These are phyloP conservation scores for Sphaerulina musiva DNA, from an alignment of 2,329 filamentous ascomycete genomes.

Conservation along the genomic window DNA sequence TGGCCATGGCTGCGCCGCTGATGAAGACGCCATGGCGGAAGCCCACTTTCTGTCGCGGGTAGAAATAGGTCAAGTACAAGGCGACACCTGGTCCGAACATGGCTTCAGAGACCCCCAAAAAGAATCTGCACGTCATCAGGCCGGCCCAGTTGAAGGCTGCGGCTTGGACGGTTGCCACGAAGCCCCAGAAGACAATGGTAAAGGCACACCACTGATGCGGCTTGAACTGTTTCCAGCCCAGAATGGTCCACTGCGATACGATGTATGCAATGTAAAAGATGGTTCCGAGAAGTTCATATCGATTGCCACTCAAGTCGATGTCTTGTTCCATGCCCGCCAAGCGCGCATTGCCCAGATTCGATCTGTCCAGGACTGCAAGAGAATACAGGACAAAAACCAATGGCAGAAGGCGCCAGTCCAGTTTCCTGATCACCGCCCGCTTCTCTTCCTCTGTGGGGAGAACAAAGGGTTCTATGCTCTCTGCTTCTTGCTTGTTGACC, in stretches of 20 bases:
- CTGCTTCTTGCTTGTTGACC: conserved; percentile 11
- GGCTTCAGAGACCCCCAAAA: conserved; percentile 39
- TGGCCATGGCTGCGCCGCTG: conserved; percentile 60
- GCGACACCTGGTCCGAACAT: conserved; percentile 47
- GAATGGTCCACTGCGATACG: conserved; percentile 38
- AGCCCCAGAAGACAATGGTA: conserved; percentile 42
- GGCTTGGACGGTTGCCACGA: conserved; percentile 44
- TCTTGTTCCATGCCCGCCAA: conserved; percentile 41
- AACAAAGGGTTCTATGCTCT: conserved; percentile 15
- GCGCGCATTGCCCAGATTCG: conserved; percentile 37
- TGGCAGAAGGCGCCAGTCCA: conserved; percentile 30
- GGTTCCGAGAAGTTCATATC: conserved; percentile 48
- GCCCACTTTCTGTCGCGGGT: conserved; percentile 52
- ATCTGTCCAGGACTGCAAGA: conserved; percentile 30
- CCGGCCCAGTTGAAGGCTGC: conserved; percentile 41
- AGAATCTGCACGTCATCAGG: conserved; percentile 45
- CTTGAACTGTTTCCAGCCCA: conserved; percentile 38
- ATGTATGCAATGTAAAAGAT: conserved; percentile 50
- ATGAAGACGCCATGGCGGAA: conserved; percentile 51
- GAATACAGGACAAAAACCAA: conserved; percentile 32
- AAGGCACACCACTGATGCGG: conserved; percentile 38
- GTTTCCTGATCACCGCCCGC: conserved; percentile 29
- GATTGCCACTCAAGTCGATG: conserved; percentile 42
- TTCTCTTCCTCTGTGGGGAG: conserved; percentile 26
- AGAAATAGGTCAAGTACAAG: conserved; percentile 60